Evolutionary conservation across 257 asterid species (phyloP), one percentile per base, ranked within the genome.

Genomic region (Eucommia ulmoides): DNA sequence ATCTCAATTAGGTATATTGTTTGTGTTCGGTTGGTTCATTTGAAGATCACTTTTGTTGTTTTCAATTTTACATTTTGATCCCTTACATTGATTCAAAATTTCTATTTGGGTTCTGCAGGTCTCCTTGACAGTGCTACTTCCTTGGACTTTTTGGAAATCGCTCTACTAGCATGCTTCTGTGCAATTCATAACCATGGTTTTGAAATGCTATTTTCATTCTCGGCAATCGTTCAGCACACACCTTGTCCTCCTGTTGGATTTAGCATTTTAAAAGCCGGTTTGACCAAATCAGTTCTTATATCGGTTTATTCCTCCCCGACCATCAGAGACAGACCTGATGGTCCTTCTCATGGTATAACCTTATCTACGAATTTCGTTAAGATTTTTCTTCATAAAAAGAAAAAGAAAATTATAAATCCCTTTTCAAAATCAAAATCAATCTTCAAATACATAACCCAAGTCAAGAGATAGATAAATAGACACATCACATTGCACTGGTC

Each of bases 221-320:
- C 99, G 71, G 88, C 89, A 23, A 73, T 86, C 62, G 88, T 86
- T 54, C 94, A 74, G 77, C 84, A 79, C 64, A 75, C 92, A 16
- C 95, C 95, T 33, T 75, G 66, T 65, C 93, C 69, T 63, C 99
- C 99, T 21, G 53, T 86, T 66, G 99, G 99, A 67, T 91, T 91
- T 79, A 74, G 96, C 84, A 86, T 91, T 58, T 74, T 91, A 65
- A 86, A 75, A 74, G 99, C 96, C 62, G 99, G 99, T 60, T 59
- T 91, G 72, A 91, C 83, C 84, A 91, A 91, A 71, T 91, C 99
- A 22, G 96, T 91, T 79, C 91, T 91, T 54, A 59, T 91, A 77
- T 86, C 99, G 12, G 92, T 91, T 67, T 91, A 91, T 72, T 82
- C 94, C 53, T 73, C 99, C 68, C 77, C 94, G 54, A 75, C 75